Evolutionary conservation across 169 alveolate species (phyloP).

Genomic region (Perkinsus marinus): DNA sequence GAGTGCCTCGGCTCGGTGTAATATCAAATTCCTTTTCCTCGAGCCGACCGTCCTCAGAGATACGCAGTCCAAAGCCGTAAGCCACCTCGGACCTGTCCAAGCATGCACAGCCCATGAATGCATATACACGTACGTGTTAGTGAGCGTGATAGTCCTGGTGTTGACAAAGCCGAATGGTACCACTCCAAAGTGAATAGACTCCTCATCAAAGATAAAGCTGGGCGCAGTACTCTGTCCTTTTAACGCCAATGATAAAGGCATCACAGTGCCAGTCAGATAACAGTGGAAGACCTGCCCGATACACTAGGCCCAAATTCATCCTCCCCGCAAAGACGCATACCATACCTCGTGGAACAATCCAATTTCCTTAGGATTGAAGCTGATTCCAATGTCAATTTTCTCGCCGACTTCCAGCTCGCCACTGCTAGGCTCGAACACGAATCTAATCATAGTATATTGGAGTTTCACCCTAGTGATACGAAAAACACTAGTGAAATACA

Average conservation of each 20-base stretch:
- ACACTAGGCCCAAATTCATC: too few species aligned
- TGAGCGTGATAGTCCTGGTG: slow-evolving; percentile 56
- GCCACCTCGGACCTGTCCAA: slow-evolving; percentile 49
- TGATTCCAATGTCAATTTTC: slow-evolving; percentile 15
- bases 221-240: slow-evolving; percentile 86
- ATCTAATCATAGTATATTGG: not conserved
- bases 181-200: slow-evolving; percentile 69
- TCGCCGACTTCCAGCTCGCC: slow-evolving; percentile 14
- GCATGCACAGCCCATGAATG: too few species aligned
- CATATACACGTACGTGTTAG: slow-evolving; percentile 38
- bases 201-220: slow-evolving; percentile 66
- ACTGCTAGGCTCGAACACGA: slow-evolving; percentile 7
- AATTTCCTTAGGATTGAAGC: slow-evolving; percentile 44
- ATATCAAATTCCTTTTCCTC: slow-evolving; percentile 73
- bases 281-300: slow-evolving; percentile 1
- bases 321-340: slow-evolving; percentile 66
- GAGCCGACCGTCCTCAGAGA: slow-evolving; percentile 75
- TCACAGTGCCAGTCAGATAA: slow-evolving; percentile 8
- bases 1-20: slow-evolving; percentile 59
- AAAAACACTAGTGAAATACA: too few species aligned
- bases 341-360: slow-evolving; percentile 80
- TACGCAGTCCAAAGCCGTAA: slow-evolving; percentile 59
- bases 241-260: slow-evolving; percentile 55
- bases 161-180: slow-evolving; percentile 74
- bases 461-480: too few species aligned